Evolutionary conservation across 2,329 filamentous ascomycete genomes (phyloP), one percentile per base, ranked within the genome.

Genomic region (Fusarium acutatum): DNA sequence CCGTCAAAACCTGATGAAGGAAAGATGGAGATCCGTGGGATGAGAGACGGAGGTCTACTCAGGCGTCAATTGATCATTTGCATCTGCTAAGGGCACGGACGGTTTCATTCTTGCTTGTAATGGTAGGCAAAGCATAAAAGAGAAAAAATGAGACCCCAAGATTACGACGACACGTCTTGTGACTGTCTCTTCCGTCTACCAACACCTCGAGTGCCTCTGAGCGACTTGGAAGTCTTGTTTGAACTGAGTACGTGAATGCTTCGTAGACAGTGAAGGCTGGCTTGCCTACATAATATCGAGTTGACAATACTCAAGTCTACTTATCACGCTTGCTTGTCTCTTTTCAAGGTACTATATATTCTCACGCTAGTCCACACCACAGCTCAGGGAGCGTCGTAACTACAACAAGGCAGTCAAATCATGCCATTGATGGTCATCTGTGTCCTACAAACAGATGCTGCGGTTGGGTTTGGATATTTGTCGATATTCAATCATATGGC

Each of bases 21-120:
- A 69, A 71, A 75, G 67, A 71, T 75, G 69, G 72, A 67, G 73
- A 71, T 75, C 69, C 66, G 72, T 72, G 74, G 73, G 75, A 74
- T 77, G 71, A 77, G 74, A 79, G 80, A 79, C 79, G 77, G 80
- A 80, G 78, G 79, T 82, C 81, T 81, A 80, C 76, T 80, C 76
- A 80, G 81, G 81, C 81, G 82, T 83, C 80, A 80, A 82, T 82
- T 82, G 80, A 82, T 81, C 79, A 82, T 83, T 83, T 83, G 79
- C 82, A 83, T 83, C 81, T 81, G 78, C 77, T 79, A 80, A 80
- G 80, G 79, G 77, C 80, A 80, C 76, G 81, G 77, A 81, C 78
- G 79, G 81, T 79, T 83, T 82, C 79, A 80, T 79, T 76, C 79
- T 81, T 81, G 79, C 80, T 80, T 81, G 76, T 80, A 79, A 81